These are phyloP conservation scores for Tuber calosporum DNA, from an alignment of 495 filamentous ascomycete species.

Conservation along the genomic window DNA sequence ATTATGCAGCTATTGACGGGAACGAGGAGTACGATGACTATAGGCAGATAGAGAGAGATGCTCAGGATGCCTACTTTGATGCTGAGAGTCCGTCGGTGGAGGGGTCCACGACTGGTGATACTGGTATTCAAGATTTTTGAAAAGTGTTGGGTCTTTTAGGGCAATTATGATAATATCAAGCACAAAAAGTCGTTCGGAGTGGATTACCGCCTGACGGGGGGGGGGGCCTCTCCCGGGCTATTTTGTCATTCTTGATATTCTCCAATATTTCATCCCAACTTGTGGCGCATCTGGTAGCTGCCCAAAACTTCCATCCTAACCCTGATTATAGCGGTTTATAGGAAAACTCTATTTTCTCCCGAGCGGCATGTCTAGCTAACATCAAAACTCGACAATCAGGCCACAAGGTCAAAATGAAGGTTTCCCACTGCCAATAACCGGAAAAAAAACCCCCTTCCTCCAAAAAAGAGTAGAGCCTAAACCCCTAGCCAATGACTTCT, in stretches of 20 bases:
- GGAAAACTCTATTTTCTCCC: neutral
- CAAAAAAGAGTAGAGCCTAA: neutral
- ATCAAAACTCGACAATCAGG: neutral
- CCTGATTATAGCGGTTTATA: neutral
- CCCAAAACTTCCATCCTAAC: neutral
- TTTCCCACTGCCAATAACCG: neutral
- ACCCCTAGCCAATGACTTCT: neutral
- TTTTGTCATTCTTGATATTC: neutral
- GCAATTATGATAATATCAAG: neutral
- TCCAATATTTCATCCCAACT: neutral
- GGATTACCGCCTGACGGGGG: neutral
- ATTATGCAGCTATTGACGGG: constrained; percentile 61
- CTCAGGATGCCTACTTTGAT: constrained; percentile 62
- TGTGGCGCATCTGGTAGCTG: neutral
- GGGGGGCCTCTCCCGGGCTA: neutral
- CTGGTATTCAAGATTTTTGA: constrained; percentile 72
- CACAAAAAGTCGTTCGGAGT: neutral
- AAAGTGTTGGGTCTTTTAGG: neutral
- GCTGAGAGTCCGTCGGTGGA: constrained; percentile 47
- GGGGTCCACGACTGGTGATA: constrained; percentile 55
- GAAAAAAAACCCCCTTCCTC: neutral
- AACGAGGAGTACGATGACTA: constrained; percentile 63
- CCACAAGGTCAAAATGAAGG: neutral
- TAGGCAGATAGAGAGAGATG: constrained; percentile 48
- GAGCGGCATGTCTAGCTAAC: too few species aligned